phyloP scores from a whole-genome alignment of 2,329 filamentous ascomycete species.

The Nigrospora oryzae region DNA sequence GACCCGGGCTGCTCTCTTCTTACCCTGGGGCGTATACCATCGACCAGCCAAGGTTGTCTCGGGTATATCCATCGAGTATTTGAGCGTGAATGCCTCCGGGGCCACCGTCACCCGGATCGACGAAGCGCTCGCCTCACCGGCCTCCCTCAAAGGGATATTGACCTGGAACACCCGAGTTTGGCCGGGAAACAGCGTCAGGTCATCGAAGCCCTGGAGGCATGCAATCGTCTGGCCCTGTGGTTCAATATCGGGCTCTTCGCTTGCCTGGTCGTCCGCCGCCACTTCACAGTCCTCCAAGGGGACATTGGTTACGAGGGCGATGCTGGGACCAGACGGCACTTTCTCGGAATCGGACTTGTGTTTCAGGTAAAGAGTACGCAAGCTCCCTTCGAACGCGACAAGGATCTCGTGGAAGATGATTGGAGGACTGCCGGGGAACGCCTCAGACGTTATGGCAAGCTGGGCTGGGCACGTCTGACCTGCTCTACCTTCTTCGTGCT shows the following conservation, averaged over 20 bases:
- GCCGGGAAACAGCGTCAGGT: constrained; percentile 59
- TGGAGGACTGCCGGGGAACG: constrained; percentile 41
- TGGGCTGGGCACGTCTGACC: constrained; percentile 52
- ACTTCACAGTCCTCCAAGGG: constrained; percentile 11
- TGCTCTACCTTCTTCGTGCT: constrained; percentile 48
- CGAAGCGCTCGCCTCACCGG: constrained; percentile 64
- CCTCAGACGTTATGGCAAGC: constrained; percentile 47
- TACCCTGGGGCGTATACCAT: constrained; percentile 40
- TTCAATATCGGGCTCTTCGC: constrained; percentile 14
- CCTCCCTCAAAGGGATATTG: constrained; percentile 66
- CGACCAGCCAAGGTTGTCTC: constrained; percentile 30
- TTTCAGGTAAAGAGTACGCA: constrained; percentile 45
- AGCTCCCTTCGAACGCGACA: constrained; percentile 47
- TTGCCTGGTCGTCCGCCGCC: constrained; percentile 9
- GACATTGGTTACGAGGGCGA: constrained; percentile 10
- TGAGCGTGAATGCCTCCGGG: constrained; percentile 57
- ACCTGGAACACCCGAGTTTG: constrained; percentile 65
- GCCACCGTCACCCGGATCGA: constrained; percentile 56
- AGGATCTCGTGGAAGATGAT: constrained; percentile 42
- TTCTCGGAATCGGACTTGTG: constrained; percentile 23
- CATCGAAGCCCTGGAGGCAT: constrained; percentile 41
- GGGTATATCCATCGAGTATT: constrained; percentile 51
- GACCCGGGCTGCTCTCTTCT: constrained; percentile 36
- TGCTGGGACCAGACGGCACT: constrained; percentile 3
- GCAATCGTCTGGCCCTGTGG: constrained; percentile 21